phyloP scores from a whole-genome alignment of 208 protist genomes.

The Trypanosoma melophagium region DNA sequence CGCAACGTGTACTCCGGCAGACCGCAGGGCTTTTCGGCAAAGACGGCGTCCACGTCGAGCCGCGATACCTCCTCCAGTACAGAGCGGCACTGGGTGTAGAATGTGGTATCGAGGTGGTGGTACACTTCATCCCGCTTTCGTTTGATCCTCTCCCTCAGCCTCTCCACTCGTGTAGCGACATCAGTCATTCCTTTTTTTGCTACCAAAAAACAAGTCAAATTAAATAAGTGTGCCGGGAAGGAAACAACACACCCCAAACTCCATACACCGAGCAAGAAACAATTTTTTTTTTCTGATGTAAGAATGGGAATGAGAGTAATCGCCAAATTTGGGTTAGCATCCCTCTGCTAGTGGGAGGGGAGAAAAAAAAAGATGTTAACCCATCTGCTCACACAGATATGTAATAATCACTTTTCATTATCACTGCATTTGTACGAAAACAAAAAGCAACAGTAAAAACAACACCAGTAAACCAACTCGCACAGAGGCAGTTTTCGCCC shows the following conservation, averaged over 20 bases:
- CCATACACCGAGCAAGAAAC: no score
- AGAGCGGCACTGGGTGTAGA: conserved; percentile 60
- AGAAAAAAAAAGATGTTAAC: background rate
- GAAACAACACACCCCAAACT: no score
- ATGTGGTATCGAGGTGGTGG: conserved; percentile 50
- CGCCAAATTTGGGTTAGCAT: no score
- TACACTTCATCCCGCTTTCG: conserved; percentile 52
- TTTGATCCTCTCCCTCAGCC: conserved; percentile 53
- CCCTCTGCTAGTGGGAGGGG: no score
- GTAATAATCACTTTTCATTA: no score
- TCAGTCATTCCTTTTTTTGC: conserved; percentile 17
- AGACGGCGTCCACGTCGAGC: conserved; percentile 43
- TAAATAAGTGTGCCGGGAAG: no score
- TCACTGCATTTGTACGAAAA: no score
- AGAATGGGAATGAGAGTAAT: background rate
- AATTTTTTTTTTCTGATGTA: conserved; percentile 6
- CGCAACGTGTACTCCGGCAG: conserved; percentile 52
- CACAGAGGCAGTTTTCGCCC: conserved; percentile 1
- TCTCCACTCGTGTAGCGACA: conserved; percentile 11
- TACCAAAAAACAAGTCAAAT: no score
- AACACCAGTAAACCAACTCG: conserved; percentile 10
- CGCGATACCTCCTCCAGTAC: conserved; percentile 34
- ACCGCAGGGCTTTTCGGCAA: conserved; percentile 49
- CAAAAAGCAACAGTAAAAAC: conserved; percentile 17
- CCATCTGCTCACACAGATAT: background rate